Evolutionary conservation across 768 basidiomycete species (phyloP).

Genomic region (Pulveroboletus sp.): DNA sequence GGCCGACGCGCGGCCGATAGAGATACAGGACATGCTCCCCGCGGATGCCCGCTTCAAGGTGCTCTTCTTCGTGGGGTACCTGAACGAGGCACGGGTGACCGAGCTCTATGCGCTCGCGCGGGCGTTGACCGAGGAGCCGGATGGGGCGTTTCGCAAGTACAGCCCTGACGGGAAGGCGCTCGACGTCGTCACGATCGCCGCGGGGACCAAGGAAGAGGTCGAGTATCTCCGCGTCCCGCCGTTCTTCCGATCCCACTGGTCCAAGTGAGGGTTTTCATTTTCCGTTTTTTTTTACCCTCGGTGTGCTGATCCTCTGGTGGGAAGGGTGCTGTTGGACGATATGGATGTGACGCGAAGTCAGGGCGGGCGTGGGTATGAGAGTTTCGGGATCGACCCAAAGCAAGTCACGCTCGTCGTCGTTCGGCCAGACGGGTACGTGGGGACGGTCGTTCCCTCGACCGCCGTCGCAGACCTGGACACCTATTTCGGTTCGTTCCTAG

Average conservation of each 20-base stretch:
- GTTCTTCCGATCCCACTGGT: constrained; percentile 33
- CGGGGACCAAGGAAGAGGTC: background rate
- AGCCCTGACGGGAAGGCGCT: background rate
- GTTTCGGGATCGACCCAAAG: constrained; percentile 30
- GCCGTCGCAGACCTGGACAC: constrained; percentile 33
- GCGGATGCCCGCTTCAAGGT: background rate
- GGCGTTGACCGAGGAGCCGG: background rate
- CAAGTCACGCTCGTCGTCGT: constrained; percentile 35
- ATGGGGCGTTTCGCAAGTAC: background rate
- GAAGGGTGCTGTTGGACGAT: constrained; percentile 37
- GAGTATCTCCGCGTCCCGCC: background rate
- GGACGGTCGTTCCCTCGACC: constrained; percentile 30
- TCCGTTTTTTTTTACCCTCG: background rate
- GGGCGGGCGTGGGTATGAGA: constrained; percentile 35
- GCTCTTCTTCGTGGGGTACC: background rate
- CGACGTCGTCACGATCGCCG: background rate
- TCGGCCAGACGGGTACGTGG: constrained; percentile 41
- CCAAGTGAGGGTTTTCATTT: constrained; percentile 31
- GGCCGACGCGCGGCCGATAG: background rate
- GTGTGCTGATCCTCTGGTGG: background rate
- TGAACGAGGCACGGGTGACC: background rate
- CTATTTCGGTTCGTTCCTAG: constrained; percentile 51
- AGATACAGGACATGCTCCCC: background rate
- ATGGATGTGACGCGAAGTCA: constrained; percentile 26
- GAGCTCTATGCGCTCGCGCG: background rate